These are phyloP conservation scores for Moricandia moricandioides DNA, from an alignment of 345 rosid species.

Conservation along the genomic window DNA sequence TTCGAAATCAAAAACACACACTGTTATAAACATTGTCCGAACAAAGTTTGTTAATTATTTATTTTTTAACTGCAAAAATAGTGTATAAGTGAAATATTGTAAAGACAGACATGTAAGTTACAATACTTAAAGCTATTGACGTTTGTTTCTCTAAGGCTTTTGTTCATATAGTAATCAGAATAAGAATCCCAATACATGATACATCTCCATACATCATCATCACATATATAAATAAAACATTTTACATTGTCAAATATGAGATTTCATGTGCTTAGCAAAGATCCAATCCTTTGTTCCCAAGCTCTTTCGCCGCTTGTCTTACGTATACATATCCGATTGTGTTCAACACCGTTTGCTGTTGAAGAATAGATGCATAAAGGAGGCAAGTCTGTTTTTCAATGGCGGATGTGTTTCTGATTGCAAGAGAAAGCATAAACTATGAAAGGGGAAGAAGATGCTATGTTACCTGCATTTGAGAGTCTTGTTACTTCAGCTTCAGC, in stretches of 20 bases:
- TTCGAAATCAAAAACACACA: conserved; percentile 61
- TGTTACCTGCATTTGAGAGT: conserved; percentile 83
- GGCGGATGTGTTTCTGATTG: background rate
- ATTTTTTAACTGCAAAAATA: background rate
- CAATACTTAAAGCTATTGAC: no score
- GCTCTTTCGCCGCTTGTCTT: conserved; percentile 96
- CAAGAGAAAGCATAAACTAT: conserved; percentile 19
- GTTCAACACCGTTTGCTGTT: conserved; percentile 93
- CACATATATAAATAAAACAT: background rate
- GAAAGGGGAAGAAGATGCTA: conserved; percentile 4
- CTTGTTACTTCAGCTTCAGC: conserved; percentile 85
- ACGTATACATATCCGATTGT: conserved; percentile 90
- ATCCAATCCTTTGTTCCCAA: conserved; percentile 38
- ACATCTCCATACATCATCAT: conserved; percentile 13
- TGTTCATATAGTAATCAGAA: background rate
- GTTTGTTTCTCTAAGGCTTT: no score
- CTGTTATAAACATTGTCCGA: no score
- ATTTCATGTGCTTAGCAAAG: conserved; percentile 26
- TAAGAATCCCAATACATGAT: background rate
- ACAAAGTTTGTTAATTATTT: no score
- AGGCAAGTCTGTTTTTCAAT: background rate
- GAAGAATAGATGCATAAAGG: conserved; percentile 8
- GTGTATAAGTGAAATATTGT: no score
- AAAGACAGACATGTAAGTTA: no score
- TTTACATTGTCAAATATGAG: conserved; percentile 14